Evolutionary conservation across 1,139 yeast species (phyloP), one percentile per base, ranked within the genome.

Genomic region (Pichia sp.): DNA sequence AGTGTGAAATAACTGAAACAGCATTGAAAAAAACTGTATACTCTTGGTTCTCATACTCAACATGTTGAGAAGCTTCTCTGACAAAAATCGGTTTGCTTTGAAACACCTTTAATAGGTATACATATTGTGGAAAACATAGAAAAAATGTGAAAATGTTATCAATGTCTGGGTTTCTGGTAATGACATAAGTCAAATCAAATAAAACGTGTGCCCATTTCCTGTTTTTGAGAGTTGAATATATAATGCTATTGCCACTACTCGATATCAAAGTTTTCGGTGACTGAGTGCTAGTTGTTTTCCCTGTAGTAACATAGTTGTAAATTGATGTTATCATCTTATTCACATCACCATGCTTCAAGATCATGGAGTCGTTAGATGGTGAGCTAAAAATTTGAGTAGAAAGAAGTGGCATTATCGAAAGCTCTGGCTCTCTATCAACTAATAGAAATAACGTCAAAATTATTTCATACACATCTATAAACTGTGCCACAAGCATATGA

Each of bases 321-420:
- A 85, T 72, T 10, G 83, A 71, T 1, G 89, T 79, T 47, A 84
- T 64, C 39, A 85, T 73, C 43, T 81, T 69, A 14, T 84, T 69
- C 23, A 84, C 60, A 46, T 83, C 88, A 23, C 89, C 91, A 55
- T 79, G 85, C 35, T 69, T 64, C 3, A 81, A 72, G 19, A 86
- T 76, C 36, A 78, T 66, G 1, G 89, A 66, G 2, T 96, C 84
- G 49, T 82, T 80, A 1, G 81, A 67, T 0, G 95, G 91, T 38
- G 93, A 81, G 2, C 95, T 86, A 57, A 88, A 88, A 11, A 89
- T 65, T 58, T 91, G 96, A 1, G 95, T 84, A 0, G 96, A 83
- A 18, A 91, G 57, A 8, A 79, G 71, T 28, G 81, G 70, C 75
- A 88, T 77, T 19, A 86, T 69, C 31, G 88, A 83, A 48, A 75